Percentiles rank a stretch among this genome's conserved stretches.
Evolutionary conservation across 352 stramenopile genomes (phyloP).

Genomic region (Pythium monospermum): DNA sequence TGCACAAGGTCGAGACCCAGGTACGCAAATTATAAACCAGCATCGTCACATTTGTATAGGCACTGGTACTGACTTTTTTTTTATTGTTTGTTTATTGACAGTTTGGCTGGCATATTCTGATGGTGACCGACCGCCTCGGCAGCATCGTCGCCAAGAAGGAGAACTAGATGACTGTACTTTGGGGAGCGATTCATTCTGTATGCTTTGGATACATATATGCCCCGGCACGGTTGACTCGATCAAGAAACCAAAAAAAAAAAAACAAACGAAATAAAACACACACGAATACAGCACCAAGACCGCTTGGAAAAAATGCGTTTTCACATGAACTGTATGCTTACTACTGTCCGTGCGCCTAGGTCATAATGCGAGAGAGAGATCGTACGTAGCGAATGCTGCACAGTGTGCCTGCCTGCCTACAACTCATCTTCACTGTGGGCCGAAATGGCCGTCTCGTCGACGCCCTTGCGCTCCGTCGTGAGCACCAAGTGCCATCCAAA

Average conservation of each 20-base stretch:
- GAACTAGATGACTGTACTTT: not conserved
- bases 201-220: too few relatives aligned
- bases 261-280: not conserved
- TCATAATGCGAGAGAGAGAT: too few relatives aligned
- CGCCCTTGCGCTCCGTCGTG: constrained; percentile 54
- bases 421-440: constrained; percentile 1
- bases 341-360: too few relatives aligned
- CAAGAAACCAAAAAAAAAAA: too few relatives aligned
- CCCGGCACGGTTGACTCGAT: too few relatives aligned
- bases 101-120: constrained; percentile 76
- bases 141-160: constrained; percentile 45
- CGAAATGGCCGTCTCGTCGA: constrained; percentile 27
- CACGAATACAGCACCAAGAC: too few relatives aligned
- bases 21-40: constrained; percentile 17
- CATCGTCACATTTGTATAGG: not conserved
- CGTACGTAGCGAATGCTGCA: too few relatives aligned
- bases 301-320: too few relatives aligned
- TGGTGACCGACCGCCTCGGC: constrained; percentile 60
- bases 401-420: not conserved
- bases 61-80: constrained; percentile 2
- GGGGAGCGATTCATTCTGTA: too few relatives aligned
- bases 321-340: too few relatives aligned
- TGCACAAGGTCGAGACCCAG: constrained; percentile 85
- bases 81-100: constrained; percentile 13
- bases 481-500: constrained; percentile 83